Conservation (phyloP, 495 filamentous ascomycete species). For the Xylaria acuta region DNA sequence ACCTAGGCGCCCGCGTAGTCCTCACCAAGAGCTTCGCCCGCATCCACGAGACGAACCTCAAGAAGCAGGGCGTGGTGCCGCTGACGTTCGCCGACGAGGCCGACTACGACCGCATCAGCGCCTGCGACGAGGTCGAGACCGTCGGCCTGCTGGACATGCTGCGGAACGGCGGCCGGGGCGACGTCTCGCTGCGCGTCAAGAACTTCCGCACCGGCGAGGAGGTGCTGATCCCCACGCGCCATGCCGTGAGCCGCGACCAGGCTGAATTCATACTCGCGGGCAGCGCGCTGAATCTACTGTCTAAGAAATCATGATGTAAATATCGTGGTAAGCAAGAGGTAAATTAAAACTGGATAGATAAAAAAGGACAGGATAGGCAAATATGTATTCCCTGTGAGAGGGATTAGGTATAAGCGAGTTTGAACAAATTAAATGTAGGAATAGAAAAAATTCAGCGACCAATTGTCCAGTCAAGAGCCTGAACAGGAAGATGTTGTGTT, state of each 20-base stretch:
- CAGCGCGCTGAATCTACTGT: constrained; percentile 88
- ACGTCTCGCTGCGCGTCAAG: constrained; percentile 69
- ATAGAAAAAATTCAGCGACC: not conserved
- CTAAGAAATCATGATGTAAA: constrained; percentile 49
- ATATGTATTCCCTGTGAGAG: not conserved
- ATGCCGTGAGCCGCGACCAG: constrained; percentile 87
- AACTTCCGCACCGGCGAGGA: constrained; percentile 67
- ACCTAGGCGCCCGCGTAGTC: constrained; percentile 87
- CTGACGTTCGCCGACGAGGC: constrained; percentile 82
- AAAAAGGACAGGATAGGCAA: not conserved
- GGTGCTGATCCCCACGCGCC: constrained; percentile 67
- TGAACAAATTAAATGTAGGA: not conserved
- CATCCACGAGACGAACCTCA: constrained; percentile 98
- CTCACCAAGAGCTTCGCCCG: constrained; percentile 91
- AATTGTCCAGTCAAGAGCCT: not conserved
- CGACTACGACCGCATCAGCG: constrained; percentile 85
- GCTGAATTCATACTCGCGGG: constrained; percentile 89
- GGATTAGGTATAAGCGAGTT: not conserved
- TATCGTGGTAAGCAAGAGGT: not conserved
- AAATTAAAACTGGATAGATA: not conserved
- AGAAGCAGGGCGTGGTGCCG: constrained; percentile 98
- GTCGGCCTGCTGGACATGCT: constrained; percentile 84
- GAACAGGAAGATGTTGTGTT: not conserved
- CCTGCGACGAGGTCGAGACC: constrained; percentile 81
- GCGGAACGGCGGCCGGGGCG: constrained; percentile 77